These are phyloP conservation scores for Mortierella antarctica DNA, from an alignment of 192 early-diverging fungal species.

Conservation along the genomic window DNA sequence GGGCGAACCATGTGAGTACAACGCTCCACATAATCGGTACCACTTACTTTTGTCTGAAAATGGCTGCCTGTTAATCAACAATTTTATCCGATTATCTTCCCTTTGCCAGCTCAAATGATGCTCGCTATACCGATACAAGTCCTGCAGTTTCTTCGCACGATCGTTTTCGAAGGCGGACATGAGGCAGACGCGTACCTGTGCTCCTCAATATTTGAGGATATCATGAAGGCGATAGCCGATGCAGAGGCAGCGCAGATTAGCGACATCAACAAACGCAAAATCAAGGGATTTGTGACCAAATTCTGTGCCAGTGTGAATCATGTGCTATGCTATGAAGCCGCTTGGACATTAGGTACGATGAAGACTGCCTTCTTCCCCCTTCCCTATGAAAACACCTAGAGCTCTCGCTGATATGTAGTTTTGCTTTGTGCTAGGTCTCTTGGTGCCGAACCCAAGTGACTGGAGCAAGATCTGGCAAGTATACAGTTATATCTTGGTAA, in stretches of 20 bases:
- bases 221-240: conserved; percentile 26
- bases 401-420: not conserved
- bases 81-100: not conserved
- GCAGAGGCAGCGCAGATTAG: not conserved
- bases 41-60: not conserved
- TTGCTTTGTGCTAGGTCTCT: conserved; percentile 12
- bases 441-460: conserved; percentile 11
- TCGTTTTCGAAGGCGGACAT: conserved; percentile 30
- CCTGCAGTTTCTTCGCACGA: conserved; percentile 12
- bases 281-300: conserved; percentile 12
- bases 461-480: conserved; percentile 35
- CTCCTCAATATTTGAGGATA: conserved; percentile 24
- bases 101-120: conserved; percentile 24
- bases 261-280: not conserved
- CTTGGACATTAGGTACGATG: conserved; percentile 37
- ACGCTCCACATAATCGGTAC: not conserved
- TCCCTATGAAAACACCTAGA: not conserved
- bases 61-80: not conserved
- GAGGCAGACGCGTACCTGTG: conserved; percentile 30
- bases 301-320: conserved; percentile 22
- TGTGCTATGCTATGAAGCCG: conserved; percentile 40
- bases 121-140: conserved; percentile 19
- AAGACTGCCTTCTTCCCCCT: not conserved
- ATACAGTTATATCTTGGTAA: conserved; percentile 45
- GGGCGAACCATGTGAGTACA: conserved; percentile 22